phyloP scores from a whole-genome alignment of 371 early-diverging fungal species.

The Apophysomyces elegans region DNA sequence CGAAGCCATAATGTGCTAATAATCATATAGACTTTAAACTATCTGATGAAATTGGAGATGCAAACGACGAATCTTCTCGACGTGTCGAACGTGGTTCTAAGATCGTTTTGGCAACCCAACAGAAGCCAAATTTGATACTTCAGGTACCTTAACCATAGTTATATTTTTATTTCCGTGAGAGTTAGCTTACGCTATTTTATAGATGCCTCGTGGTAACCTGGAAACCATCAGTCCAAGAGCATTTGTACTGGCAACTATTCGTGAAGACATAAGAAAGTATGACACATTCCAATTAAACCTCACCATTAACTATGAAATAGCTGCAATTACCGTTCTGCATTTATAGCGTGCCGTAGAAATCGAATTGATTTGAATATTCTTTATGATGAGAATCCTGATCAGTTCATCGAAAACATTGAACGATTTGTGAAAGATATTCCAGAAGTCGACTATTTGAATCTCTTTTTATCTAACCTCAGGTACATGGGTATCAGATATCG shows the following conservation, averaged over 20 bases:
- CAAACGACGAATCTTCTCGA: constrained; percentile 77
- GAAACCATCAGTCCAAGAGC: constrained; percentile 96
- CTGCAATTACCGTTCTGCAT: constrained; percentile 80
- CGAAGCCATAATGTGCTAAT: constrained; percentile 16
- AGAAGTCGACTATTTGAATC: constrained; percentile 86
- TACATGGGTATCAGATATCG: constrained; percentile 24
- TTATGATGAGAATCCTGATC: constrained; percentile 74
- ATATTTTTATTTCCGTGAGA: no score
- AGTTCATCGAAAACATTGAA: constrained; percentile 69
- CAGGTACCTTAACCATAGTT: constrained; percentile 47
- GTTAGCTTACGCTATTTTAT: background rate
- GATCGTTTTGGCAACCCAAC: constrained; percentile 80
- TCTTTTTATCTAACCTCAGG: constrained; percentile 85
- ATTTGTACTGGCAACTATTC: constrained; percentile 83
- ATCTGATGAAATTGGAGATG: constrained; percentile 52
- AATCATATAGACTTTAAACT: constrained; percentile 46
- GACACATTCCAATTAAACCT: background rate
- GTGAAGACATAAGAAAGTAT: constrained; percentile 67
- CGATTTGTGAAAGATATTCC: constrained; percentile 79
- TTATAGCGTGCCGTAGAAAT: constrained; percentile 86
- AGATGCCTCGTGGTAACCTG: constrained; percentile 96
- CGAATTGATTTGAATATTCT: constrained; percentile 93
- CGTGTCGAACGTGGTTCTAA: constrained; percentile 91
- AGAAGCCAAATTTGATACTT: constrained; percentile 75
- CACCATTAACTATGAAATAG: constrained; percentile 19